These are phyloP conservation scores for Fusarium beomiforme DNA, from an alignment of 2,329 filamentous ascomycete genomes.

Conservation along the genomic window DNA sequence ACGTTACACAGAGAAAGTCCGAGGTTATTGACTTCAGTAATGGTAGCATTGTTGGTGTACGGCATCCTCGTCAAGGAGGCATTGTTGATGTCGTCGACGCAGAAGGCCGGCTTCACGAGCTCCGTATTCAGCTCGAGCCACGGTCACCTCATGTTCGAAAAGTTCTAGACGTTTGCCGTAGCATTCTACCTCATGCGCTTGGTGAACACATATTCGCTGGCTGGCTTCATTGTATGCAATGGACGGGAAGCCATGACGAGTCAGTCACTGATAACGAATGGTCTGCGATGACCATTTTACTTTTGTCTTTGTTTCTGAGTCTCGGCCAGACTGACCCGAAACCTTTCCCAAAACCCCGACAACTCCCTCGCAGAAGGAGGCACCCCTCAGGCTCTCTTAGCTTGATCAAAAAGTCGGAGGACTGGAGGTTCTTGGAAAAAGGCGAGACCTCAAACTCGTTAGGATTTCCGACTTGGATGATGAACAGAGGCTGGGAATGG, in stretches of 20 bases:
- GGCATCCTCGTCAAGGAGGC: conserved; percentile 67
- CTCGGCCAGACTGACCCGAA: conserved; percentile 57
- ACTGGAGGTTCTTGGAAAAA: conserved; percentile 60
- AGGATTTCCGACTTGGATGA: conserved; percentile 66
- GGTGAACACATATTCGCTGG: conserved; percentile 71
- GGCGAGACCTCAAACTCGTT: conserved; percentile 60
- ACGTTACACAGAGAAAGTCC: conserved; percentile 58
- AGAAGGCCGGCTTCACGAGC: conserved; percentile 70
- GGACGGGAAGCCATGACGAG: conserved; percentile 65
- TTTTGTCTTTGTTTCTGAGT: conserved; percentile 72
- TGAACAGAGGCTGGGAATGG: conserved; percentile 76
- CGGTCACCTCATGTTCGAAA: conserved; percentile 69
- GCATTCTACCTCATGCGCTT: conserved; percentile 68
- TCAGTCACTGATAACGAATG: conserved; percentile 69
- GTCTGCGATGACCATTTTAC: conserved; percentile 71
- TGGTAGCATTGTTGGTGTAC: conserved; percentile 62
- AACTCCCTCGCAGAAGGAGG: conserved; percentile 46
- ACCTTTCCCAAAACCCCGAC: conserved; percentile 38
- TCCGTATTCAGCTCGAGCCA: conserved; percentile 75
- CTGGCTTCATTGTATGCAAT: conserved; percentile 80
- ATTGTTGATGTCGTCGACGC: conserved; percentile 73
- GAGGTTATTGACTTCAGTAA: conserved; percentile 58
- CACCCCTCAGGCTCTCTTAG: conserved; percentile 50
- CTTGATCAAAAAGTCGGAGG: conserved; percentile 49
- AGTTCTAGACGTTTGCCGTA: conserved; percentile 69